Evolutionary conservation across 2,329 filamentous ascomycete species (phyloP).

Genomic region (Microdochium nivale): DNA sequence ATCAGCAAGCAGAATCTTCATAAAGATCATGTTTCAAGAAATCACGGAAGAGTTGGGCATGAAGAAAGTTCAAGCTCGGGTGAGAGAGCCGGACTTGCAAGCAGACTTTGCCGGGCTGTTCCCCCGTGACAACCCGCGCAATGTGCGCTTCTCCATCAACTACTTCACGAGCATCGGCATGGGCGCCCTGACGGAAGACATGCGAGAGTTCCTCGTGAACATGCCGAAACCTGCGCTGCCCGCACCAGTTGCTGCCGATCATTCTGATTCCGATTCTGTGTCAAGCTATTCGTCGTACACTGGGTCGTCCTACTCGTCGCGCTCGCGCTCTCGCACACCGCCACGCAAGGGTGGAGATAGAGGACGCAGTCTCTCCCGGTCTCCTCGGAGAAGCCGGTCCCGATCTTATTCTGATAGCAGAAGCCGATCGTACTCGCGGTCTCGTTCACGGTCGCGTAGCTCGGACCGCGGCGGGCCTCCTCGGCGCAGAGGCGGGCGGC

Average conservation of each 20-base stretch:
- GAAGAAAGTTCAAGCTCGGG: conserved; percentile 64
- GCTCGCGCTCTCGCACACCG: conserved; percentile 36
- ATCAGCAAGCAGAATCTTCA: conserved; percentile 91
- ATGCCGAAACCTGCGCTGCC: conserved; percentile 77
- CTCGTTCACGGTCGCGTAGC: conserved; percentile 17
- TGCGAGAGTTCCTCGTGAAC: conserved; percentile 85
- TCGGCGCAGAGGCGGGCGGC: conserved; percentile 11
- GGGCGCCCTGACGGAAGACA: conserved; percentile 87
- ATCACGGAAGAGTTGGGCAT: conserved; percentile 81
- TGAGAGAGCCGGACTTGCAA: conserved; percentile 71
- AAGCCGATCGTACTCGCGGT: conserved; percentile 31
- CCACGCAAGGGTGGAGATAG: conserved; percentile 25
- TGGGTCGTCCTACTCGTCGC: conserved; percentile 48
- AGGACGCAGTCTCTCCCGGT: conserved; percentile 25
- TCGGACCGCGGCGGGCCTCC: conserved; percentile 14
- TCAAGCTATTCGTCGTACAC: conserved; percentile 74
- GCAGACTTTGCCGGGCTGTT: conserved; percentile 80
- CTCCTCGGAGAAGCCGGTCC: conserved; percentile 20
- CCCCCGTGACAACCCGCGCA: conserved; percentile 78
- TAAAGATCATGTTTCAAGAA: conserved; percentile 96
- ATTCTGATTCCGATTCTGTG: conserved; percentile 62
- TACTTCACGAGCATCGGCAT: conserved; percentile 98
- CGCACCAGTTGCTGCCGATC: conserved; percentile 48
- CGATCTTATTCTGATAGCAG: conserved; percentile 19
- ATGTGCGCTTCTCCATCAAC: conserved; percentile 96